Conservation (phyloP, 1,284 basidiomycete genomes). For the Sanguinoderma infundibulare region DNA sequence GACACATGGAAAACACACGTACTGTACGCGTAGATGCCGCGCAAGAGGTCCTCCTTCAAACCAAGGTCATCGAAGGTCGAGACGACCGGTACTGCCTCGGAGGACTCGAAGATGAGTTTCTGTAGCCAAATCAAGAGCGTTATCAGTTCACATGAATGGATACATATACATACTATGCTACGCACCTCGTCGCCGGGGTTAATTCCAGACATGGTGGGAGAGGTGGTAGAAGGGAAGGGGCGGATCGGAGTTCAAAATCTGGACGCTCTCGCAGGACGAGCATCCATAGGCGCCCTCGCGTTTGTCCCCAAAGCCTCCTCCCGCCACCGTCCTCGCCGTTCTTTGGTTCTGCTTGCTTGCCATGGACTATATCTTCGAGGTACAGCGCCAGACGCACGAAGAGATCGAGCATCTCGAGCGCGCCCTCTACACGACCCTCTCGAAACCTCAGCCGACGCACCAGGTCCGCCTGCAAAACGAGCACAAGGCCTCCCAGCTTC, state of each 20-base stretch:
- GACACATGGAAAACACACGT: slow-evolving; percentile 39
- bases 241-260: slow-evolving; percentile 61
- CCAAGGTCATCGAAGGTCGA: slow-evolving; percentile 92
- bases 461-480: slow-evolving; percentile 77
- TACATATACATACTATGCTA: background rate
- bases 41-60: slow-evolving; percentile 93
- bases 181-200: slow-evolving; percentile 77
- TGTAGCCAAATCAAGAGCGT: slow-evolving; percentile 27
- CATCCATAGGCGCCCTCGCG: slow-evolving; percentile 15
- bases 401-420: slow-evolving; percentile 91
- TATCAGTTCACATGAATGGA: background rate
- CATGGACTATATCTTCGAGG: slow-evolving; percentile 94
- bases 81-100: slow-evolving; percentile 89
- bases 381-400: slow-evolving; percentile 93
- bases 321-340: slow-evolving; percentile 10
- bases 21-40: slow-evolving; percentile 99
- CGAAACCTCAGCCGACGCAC: slow-evolving; percentile 63
- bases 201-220: slow-evolving; percentile 73
- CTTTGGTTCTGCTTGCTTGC: slow-evolving; percentile 4
- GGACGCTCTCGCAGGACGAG: slow-evolving; percentile 15
- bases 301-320: slow-evolving; percentile 9
- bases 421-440: slow-evolving; percentile 73
- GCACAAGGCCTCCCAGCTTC: slow-evolving; percentile 86
- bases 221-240: slow-evolving; percentile 37
- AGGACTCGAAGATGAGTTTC: slow-evolving; percentile 98